phyloP scores from a whole-genome alignment of 768 basidiomycete genomes.

The Kwoniella sp. region DNA sequence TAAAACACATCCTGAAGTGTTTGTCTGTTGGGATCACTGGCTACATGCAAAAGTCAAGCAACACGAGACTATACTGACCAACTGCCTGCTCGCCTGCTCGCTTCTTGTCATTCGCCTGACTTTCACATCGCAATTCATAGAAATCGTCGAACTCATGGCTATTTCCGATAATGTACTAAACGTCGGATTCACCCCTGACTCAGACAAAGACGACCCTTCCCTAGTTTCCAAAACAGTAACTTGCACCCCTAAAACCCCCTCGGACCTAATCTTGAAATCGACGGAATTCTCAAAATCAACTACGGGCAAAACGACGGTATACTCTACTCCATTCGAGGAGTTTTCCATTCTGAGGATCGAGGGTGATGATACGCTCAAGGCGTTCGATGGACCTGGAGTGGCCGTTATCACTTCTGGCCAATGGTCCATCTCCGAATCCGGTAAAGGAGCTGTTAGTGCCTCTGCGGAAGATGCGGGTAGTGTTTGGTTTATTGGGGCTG shows the following conservation, averaged over 20 bases:
- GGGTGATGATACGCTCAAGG: constrained; percentile 27
- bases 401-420: constrained; percentile 32
- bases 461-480: constrained; percentile 25
- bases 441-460: background rate
- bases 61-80: no score
- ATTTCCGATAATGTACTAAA: constrained; percentile 60
- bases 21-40: no score
- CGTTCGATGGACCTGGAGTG: constrained; percentile 42
- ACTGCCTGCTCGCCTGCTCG: no score
- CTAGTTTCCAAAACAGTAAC: constrained; percentile 40
- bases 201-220: constrained; percentile 38
- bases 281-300: constrained; percentile 26
- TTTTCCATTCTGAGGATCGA: constrained; percentile 42
- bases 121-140: constrained; percentile 58
- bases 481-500: constrained; percentile 43
- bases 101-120: background rate
- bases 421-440: constrained; percentile 4
- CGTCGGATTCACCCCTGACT: constrained; percentile 41
- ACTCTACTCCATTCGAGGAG: constrained; percentile 47
- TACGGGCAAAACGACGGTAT: constrained; percentile 27
- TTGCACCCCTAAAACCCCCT: constrained; percentile 23
- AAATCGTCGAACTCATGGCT: constrained; percentile 98
- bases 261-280: constrained; percentile 16
- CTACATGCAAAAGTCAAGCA: no score
- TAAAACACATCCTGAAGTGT: no score